Conservation (phyloP, 2,329 filamentous ascomycete genomes). For the Blastomyces emzantsi region DNA sequence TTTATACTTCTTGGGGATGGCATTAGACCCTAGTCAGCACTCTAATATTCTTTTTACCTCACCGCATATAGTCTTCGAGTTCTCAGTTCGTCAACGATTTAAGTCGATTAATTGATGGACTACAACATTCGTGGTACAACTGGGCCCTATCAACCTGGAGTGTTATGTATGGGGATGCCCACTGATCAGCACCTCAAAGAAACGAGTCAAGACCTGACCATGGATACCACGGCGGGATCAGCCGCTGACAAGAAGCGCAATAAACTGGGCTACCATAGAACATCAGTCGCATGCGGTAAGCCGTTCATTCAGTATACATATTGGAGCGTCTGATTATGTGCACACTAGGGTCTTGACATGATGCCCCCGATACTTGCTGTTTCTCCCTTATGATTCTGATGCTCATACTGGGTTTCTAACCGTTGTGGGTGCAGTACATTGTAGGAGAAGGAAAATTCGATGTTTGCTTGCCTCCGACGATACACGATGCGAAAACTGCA, state of each 20-base stretch:
- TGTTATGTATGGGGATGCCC: conserved; percentile 34
- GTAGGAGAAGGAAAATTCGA: conserved; percentile 84
- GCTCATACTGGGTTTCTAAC: conserved; percentile 3
- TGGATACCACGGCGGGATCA: conserved; percentile 26
- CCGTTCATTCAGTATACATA: conserved; percentile 22
- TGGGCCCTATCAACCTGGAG: conserved; percentile 23
- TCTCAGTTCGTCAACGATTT: neutral
- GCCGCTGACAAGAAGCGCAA: conserved; percentile 64
- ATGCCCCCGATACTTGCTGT: neutral
- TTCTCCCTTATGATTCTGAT: conserved; percentile 8
- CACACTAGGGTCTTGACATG: conserved; percentile 8
- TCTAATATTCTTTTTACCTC: conserved; percentile 10
- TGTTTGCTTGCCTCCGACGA: conserved; percentile 72
- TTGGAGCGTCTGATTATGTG: conserved; percentile 5
- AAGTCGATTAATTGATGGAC: conserved; percentile 6
- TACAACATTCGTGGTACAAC: conserved; percentile 5
- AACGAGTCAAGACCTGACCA: conserved; percentile 26
- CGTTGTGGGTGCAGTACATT: conserved; percentile 57
- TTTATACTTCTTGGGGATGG: conserved; percentile 16
- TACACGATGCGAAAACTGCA: conserved; percentile 78
- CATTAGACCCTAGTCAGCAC: conserved; percentile 13
- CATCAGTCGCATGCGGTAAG: conserved; percentile 92
- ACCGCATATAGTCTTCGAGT: conserved; percentile 12
- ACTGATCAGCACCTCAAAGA: conserved; percentile 27
- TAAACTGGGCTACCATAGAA: conserved; percentile 91